These are phyloP conservation scores for Pichia exigua DNA, from an alignment of 805 yeast genomes.

Conservation along the genomic window DNA sequence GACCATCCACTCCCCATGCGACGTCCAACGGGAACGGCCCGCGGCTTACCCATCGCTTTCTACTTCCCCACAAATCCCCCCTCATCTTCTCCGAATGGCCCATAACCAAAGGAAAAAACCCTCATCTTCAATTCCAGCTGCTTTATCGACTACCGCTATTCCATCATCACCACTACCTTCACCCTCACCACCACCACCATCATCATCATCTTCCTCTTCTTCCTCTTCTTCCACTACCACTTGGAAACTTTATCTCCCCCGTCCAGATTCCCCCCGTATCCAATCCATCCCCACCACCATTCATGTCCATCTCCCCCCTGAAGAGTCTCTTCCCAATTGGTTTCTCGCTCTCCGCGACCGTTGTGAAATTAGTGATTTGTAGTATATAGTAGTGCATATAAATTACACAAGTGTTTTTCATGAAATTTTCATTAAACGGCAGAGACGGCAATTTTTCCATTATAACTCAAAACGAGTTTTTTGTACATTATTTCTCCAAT, in stretches of 20 bases:
- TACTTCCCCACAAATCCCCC: slow-evolving; percentile 65
- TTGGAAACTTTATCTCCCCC: slow-evolving; percentile 1
- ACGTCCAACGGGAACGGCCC: not conserved
- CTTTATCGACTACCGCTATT: too few relatives aligned
- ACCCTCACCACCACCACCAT: not conserved
- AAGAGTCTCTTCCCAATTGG: slow-evolving; percentile 40
- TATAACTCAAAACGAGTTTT: too few relatives aligned
- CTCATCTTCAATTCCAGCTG: too few relatives aligned
- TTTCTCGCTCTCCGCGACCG: slow-evolving; percentile 35
- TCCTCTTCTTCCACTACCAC: not conserved
- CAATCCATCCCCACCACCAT: not conserved
- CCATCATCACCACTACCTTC: too few relatives aligned
- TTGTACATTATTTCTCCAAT: too few relatives aligned
- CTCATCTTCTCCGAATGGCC: slow-evolving; percentile 46
- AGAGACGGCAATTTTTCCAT: too few relatives aligned
- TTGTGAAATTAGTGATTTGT: too few relatives aligned
- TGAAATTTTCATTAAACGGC: too few relatives aligned
- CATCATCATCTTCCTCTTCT: not conserved
- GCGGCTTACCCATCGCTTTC: slow-evolving; percentile 31
- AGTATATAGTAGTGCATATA: too few relatives aligned
- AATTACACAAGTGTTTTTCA: too few relatives aligned
- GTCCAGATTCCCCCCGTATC: not conserved
- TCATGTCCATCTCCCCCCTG: slow-evolving; percentile 45
- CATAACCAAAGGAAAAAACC: slow-evolving; percentile 32
- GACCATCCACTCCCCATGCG: not conserved